Evolutionary conservation across 2,329 filamentous ascomycete species (phyloP).

Genomic region (Paracamarosporium sp.): DNA sequence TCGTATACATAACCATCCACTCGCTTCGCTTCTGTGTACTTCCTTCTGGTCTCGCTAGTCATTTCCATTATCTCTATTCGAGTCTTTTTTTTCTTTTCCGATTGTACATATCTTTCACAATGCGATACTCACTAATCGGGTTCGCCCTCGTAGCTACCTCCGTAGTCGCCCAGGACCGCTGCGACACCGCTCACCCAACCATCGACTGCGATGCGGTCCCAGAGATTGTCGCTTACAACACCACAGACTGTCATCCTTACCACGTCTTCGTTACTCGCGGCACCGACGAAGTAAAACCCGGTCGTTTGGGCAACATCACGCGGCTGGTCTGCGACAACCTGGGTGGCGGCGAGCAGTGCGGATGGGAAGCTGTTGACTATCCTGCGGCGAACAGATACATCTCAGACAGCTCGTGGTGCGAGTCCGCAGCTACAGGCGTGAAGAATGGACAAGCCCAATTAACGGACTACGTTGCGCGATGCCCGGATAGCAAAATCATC

Average conservation of each 20-base stretch:
- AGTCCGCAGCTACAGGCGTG: constrained; percentile 14
- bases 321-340: constrained; percentile 10
- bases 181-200: background rate
- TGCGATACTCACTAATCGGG: background rate
- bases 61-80: background rate
- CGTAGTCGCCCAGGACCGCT: background rate
- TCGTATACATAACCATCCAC: background rate
- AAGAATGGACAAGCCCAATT: constrained; percentile 16
- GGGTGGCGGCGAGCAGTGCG: constrained; percentile 7
- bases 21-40: background rate
- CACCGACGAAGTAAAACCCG: constrained; percentile 14
- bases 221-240: constrained; percentile 11
- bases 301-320: constrained; percentile 14
- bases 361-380: constrained; percentile 18
- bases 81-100: background rate
- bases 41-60: background rate
- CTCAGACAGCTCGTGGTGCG: constrained; percentile 16
- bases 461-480: constrained; percentile 12
- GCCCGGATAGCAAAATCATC: constrained; percentile 19
- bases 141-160: background rate
- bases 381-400: constrained; percentile 12
- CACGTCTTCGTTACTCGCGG: constrained; percentile 19
- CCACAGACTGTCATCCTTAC: constrained; percentile 11
- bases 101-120: background rate
- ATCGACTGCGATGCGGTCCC: background rate